Conservation (phyloP, 2,329 filamentous ascomycete species). For the Fusarium newnesense region DNA sequence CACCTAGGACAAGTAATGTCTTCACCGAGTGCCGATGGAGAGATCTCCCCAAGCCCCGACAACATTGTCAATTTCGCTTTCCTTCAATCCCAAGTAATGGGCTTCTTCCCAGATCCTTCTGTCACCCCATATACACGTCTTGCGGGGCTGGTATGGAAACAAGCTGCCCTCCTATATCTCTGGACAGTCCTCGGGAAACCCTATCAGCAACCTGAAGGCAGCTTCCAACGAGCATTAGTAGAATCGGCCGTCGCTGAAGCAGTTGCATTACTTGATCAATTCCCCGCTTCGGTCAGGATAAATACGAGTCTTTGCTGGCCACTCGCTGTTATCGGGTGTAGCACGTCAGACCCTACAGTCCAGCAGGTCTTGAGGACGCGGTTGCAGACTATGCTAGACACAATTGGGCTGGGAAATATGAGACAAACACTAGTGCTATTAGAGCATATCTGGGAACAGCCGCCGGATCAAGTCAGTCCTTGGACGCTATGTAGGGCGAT, state of each 20-base stretch:
- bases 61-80: constrained; percentile 56
- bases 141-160: constrained; percentile 56
- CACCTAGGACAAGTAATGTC: constrained; percentile 55
- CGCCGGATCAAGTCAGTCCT: constrained; percentile 47
- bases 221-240: constrained; percentile 42
- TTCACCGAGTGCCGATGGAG: constrained; percentile 45
- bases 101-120: constrained; percentile 50
- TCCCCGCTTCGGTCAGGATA: constrained; percentile 48
- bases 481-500: constrained; percentile 59
- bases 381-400: constrained; percentile 48
- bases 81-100: constrained; percentile 54
- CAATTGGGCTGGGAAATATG: constrained; percentile 59
- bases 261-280: constrained; percentile 45
- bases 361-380: constrained; percentile 50
- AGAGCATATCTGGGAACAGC: constrained; percentile 55
- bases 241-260: constrained; percentile 46
- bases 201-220: constrained; percentile 30
- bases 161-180: constrained; percentile 57
- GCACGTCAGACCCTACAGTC: constrained; percentile 48
- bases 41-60: constrained; percentile 49
- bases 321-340: constrained; percentile 52
- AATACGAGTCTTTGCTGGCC: constrained; percentile 56
- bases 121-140: constrained; percentile 52
- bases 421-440: constrained; percentile 54
- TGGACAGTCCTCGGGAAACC: constrained; percentile 49